Percentiles rank a stretch among this genome's conserved stretches.
Evolutionary conservation across 2,329 filamentous ascomycete genomes (phyloP).

Genomic region (Aspergillus persii): DNA sequence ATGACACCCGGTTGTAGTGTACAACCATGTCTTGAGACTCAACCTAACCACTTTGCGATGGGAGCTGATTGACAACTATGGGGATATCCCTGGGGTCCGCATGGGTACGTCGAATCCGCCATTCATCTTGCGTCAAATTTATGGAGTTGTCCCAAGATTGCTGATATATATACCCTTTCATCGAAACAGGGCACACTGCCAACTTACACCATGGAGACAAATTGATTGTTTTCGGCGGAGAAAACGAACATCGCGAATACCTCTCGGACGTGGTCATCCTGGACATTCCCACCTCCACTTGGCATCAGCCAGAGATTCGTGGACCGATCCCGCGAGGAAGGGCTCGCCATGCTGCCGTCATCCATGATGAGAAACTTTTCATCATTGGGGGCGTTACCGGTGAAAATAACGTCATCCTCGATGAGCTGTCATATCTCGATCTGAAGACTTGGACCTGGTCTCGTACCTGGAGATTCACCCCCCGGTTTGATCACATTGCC

Average conservation of each 20-base stretch:
- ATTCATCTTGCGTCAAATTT: constrained; percentile 10
- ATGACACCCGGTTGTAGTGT: constrained; percentile 54
- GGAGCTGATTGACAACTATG: constrained; percentile 97
- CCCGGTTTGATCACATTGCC: constrained; percentile 89
- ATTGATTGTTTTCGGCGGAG: constrained; percentile 93
- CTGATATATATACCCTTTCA: background rate
- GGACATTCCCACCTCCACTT: constrained; percentile 88
- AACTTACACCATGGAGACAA: constrained; percentile 93
- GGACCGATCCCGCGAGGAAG: constrained; percentile 85
- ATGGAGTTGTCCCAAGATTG: background rate
- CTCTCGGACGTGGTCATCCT: constrained; percentile 95
- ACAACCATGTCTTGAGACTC: constrained; percentile 91
- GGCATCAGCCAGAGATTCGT: constrained; percentile 86
- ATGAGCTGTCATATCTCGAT: constrained; percentile 95
- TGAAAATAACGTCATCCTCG: constrained; percentile 84
- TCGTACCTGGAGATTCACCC: constrained; percentile 89
- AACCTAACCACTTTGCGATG: constrained; percentile 87
- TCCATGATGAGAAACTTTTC: constrained; percentile 95
- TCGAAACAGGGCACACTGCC: constrained; percentile 75
- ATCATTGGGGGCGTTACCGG: constrained; percentile 94
- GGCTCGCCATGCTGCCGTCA: constrained; percentile 86
- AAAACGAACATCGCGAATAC: constrained; percentile 96
- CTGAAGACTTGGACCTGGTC: constrained; percentile 98
- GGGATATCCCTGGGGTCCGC: constrained; percentile 91
- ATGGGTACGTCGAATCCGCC: constrained; percentile 66